Conservation (phyloP, 768 basidiomycete species). For the Panaeolus papilionaceus region DNA sequence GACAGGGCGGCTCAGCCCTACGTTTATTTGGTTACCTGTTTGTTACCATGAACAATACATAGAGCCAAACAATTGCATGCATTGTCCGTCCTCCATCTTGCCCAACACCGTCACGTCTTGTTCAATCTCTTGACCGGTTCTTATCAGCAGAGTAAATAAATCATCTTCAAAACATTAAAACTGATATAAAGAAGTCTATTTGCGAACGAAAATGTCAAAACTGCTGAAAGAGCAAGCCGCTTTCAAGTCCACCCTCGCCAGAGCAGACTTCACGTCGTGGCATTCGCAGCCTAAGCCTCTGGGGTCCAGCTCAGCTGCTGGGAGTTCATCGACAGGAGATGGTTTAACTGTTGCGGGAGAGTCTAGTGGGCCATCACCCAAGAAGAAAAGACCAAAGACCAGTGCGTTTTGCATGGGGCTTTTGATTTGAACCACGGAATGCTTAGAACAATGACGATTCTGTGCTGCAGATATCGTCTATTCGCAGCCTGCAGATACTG, state of each 20-base stretch:
- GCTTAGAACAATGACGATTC: conserved; percentile 19
- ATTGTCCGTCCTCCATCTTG: conserved; percentile 5
- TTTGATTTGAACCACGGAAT: conserved; percentile 3
- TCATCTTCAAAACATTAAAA: neutral
- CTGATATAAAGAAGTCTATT: neutral
- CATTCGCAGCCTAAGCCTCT: conserved; percentile 64
- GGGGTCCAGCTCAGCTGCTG: conserved; percentile 27
- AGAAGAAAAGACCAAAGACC: conserved; percentile 70
- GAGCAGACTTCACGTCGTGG: conserved; percentile 79
- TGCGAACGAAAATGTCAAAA: conserved; percentile 57
- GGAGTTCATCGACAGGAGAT: conserved; percentile 30
- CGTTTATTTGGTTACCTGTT: neutral
- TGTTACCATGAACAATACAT: neutral
- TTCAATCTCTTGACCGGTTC: neutral
- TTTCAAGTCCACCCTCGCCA: conserved; percentile 68
- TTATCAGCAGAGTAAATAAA: neutral
- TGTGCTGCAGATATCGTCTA: conserved; percentile 68
- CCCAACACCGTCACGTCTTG: neutral
- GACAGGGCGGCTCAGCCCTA: too few species aligned
- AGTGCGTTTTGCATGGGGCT: conserved; percentile 41
- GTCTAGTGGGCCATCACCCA: conserved; percentile 40
- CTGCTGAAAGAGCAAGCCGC: conserved; percentile 74
- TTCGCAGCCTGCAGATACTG: conserved; percentile 89
- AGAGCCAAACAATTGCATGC: neutral
- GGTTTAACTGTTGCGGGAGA: conserved; percentile 32